Conservation (phyloP, 202 grass and related monocot species). For the Eragrostis tef region DNA sequence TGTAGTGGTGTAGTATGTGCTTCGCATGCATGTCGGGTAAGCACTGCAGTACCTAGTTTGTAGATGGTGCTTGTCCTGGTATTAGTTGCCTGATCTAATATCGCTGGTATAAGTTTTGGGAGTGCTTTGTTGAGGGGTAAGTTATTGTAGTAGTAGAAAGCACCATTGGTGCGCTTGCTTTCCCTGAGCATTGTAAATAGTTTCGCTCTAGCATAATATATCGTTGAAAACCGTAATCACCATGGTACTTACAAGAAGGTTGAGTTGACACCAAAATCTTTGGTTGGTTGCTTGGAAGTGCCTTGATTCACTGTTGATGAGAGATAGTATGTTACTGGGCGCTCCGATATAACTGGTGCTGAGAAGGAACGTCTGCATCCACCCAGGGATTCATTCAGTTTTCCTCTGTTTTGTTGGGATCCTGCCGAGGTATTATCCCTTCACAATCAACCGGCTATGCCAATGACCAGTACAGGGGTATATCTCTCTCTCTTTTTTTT, state of each 20-base stretch:
- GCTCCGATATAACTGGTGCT: too few species aligned
- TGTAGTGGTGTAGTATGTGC: constrained; percentile 36
- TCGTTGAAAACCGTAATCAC: not conserved
- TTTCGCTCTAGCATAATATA: constrained; percentile 29
- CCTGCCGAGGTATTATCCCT: too few species aligned
- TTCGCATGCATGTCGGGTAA: constrained; percentile 43
- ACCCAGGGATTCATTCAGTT: too few species aligned
- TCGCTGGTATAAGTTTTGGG: constrained; percentile 46
- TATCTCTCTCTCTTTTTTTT: too few species aligned
- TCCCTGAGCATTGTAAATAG: constrained; percentile 49
- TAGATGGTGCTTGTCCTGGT: constrained; percentile 41
- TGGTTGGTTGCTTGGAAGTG: not conserved
- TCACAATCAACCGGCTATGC: too few species aligned
- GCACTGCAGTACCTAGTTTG: constrained; percentile 29
- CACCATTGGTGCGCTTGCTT: not conserved
- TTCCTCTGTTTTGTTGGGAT: too few species aligned
- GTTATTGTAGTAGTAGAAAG: constrained; percentile 41
- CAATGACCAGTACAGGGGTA: too few species aligned
- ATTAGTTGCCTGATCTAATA: constrained; percentile 17
- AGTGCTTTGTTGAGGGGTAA: constrained; percentile 35
- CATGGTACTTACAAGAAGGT: constrained; percentile 6
- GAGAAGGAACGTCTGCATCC: too few species aligned
- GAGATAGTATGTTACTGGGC: too few species aligned
- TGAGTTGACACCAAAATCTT: not conserved
- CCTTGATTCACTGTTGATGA: not conserved